Base-by-base conservation (phyloP, 2,329 filamentous ascomycete genomes). In the Ophiostoma tasmaniense region DNA sequence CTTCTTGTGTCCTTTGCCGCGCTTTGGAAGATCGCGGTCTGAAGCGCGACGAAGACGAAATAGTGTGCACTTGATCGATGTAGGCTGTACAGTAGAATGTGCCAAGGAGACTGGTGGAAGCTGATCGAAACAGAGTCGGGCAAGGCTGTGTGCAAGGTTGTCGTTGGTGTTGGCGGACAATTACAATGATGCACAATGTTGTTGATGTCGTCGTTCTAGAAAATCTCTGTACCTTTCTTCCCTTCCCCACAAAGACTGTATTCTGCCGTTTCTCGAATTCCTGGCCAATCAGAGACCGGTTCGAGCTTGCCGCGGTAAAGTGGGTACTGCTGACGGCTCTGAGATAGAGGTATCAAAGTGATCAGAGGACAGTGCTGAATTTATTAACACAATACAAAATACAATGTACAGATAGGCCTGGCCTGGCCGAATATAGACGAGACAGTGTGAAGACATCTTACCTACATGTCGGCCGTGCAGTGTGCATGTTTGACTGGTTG, bases 171-270 rank as follows among this genome's bases (percentile, higher is more conserved):
- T 22, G 20, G 20, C 37, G 25, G 52, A 59, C 10, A 13, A 14
- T 13, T 3, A 8, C 22, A 30, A 59, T 28, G 25, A 20, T 20
- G 14, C 2, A 25, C 4, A 14, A 30, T 61, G 59, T 22, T 3
- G 33, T 37, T 10, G 61, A 3, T 3, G 20, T 64, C 10, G 33
- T 1, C 5, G 20, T 37, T 64, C 61, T 39, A 11, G 33, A 64
- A 64, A 64, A 64, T 25, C 25, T 62, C 59, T 33, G 59, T 62
- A 22, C 59, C 25, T 35, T 62, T 62, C 25, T 33, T 37, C 61
- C n/a, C 17, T 39, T 64, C 61, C 61, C 61, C 61, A 64, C 61
- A 64, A 17, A 20, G 59, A 62, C 55, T 20, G 52, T 55, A 61
- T 62, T 62, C 59, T 62, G 59, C 59, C 59, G 30, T 25, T 30